Conservation (phyloP, 768 basidiomycete genomes). For the Sarcodon sp. region DNA sequence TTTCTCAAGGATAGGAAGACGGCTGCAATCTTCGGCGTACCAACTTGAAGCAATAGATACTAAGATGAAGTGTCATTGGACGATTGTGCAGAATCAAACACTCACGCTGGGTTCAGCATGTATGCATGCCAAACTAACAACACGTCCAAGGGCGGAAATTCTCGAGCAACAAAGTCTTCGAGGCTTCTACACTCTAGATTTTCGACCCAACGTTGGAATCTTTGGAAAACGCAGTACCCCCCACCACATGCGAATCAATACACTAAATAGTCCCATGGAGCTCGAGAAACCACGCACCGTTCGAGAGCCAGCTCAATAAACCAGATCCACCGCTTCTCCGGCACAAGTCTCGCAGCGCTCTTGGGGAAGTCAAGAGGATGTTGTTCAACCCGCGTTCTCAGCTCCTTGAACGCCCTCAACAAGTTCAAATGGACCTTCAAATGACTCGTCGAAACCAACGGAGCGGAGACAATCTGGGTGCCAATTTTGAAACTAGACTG, state of each 20-base stretch:
- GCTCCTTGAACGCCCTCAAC: slow-evolving; percentile 5
- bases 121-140: slow-evolving; percentile 1
- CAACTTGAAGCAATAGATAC: slow-evolving; percentile 1
- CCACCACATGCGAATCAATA: background rate
- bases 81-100: background rate
- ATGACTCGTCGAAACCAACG: slow-evolving; percentile 5
- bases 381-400: slow-evolving; percentile 2
- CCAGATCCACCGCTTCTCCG: slow-evolving; percentile 5
- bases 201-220: background rate
- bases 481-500: background rate
- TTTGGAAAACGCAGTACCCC: background rate
- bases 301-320: slow-evolving; percentile 8
- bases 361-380: background rate
- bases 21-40: slow-evolving; percentile 7
- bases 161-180: background rate
- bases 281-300: slow-evolving; percentile 1
- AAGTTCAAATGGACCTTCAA: slow-evolving; percentile 7
- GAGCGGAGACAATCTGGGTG: background rate
- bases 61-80: background rate
- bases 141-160: slow-evolving; percentile 1
- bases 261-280: background rate
- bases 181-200: background rate
- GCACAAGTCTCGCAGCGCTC: background rate
- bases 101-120: slow-evolving; percentile 1
- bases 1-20: background rate